A percentile compares a stretch with the other conserved stretches of the same genome.
phyloP scores from a whole-genome alignment of 495 filamentous ascomycete genomes.

The Talaromyces trachyspermus region DNA sequence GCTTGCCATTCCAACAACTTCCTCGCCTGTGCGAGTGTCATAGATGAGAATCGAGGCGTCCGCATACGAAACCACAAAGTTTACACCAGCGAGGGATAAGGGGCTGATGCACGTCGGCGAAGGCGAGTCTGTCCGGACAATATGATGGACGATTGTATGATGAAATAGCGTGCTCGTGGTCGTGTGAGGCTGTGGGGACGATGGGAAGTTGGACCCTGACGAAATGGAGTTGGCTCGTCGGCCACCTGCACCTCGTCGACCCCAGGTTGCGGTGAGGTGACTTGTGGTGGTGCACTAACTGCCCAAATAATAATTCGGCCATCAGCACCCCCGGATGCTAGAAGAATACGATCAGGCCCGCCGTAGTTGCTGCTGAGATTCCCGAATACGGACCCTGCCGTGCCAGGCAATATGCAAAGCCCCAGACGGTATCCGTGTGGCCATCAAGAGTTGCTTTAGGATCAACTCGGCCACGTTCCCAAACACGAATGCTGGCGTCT shows the following conservation, averaged over 20 bases:
- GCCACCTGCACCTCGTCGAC: constrained; percentile 59
- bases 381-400: constrained; percentile 70
- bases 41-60: constrained; percentile 88
- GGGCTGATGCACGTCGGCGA: constrained; percentile 90
- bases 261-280: constrained; percentile 70
- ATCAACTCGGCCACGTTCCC: constrained; percentile 89
- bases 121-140: constrained; percentile 60
- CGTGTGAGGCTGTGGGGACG: constrained; percentile 79
- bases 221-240: constrained; percentile 85
- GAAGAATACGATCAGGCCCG: constrained; percentile 70
- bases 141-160: constrained; percentile 73
- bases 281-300: constrained; percentile 81
- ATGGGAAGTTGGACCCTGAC: constrained; percentile 82
- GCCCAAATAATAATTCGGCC: constrained; percentile 92
- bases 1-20: constrained; percentile 85
- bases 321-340: constrained; percentile 90
- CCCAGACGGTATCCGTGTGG: constrained; percentile 94
- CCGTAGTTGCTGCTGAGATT: constrained; percentile 59
- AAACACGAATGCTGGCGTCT: constrained; percentile 86
- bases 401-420: constrained; percentile 89
- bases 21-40: constrained; percentile 85
- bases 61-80: constrained; percentile 85
- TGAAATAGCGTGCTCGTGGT: constrained; percentile 62
- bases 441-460: constrained; percentile 92
- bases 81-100: constrained; percentile 75